Evolutionary conservation across 1,284 basidiomycete species (phyloP), one percentile per base, ranked within the genome.

Genomic region (Irpex lacteus): DNA sequence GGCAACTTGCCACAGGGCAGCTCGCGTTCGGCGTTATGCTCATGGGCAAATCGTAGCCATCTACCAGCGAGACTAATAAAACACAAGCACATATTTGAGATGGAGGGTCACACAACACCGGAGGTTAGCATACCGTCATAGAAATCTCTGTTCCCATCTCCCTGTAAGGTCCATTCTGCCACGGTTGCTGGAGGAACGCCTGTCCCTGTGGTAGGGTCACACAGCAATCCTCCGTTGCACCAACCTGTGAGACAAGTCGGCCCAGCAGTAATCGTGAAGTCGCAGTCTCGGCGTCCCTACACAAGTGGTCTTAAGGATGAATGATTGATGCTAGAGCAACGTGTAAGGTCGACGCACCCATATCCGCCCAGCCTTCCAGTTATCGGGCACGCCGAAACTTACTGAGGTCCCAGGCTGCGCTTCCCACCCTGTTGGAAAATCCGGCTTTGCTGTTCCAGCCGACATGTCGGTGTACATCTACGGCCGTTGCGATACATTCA

Each of bases 201-300:
- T 13, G 73, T 74, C 66, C 59, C 78, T 70, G 58, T 80, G 72
- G 40, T 60, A 0, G 73, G 65, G 63, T 79, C 78, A 62, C 82
- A 84, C 18, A 75, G 65, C 3, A 85, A 70, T 5, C 82, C 83
- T n/a, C 83, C 80, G 62, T 78, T 80, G 64, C 80, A 82, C 61
- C 79, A 77, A 37, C 81, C 82, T 38, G 75, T 73, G 1, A 78
- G 64, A 64, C 82, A 84, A 0, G 79, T 77, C 26, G 72, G 77
- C 0, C 78, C 80, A 3, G 56, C 44, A n/a, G 76, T 77, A 50
- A 68, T 73, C 9, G 74, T 73, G 69, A 84, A 83, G 61, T 82
- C 71, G 65, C 81, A 83, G 47, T 78, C 74, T 13, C 76, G 75
- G 47, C 74, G 56, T 1, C 76, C 73, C 73, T 75, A 52, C n/a